Evolutionary conservation across 139 green algal genomes (phyloP).

Genomic region (Volvox reticuliferus): DNA sequence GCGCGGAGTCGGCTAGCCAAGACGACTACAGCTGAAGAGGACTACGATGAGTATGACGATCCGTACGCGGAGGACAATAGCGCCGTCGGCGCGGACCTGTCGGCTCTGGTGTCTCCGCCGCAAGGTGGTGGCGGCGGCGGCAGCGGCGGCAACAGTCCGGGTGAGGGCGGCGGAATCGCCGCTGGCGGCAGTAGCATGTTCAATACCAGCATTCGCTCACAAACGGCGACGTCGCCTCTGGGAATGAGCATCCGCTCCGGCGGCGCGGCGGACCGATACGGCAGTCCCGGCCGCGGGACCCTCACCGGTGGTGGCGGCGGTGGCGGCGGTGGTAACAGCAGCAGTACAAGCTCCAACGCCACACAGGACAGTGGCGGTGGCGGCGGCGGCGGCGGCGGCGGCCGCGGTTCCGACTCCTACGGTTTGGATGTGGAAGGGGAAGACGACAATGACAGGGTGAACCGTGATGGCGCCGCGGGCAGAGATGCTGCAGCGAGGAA

Average conservation of each 20-base stretch:
- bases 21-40: background rate
- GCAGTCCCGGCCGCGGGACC: background rate
- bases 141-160: background rate
- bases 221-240: conserved; percentile 5
- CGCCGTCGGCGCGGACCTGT: background rate
- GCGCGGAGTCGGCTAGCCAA: background rate
- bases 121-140: background rate
- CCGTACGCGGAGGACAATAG: conserved; percentile 6
- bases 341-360: background rate
- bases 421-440: conserved; percentile 2
- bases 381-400: background rate
- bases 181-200: background rate
- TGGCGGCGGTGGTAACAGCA: background rate
- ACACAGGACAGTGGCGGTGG: background rate
- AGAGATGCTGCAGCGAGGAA: too few relatives aligned
- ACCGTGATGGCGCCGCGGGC: background rate
- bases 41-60: background rate
- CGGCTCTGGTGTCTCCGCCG: too few relatives aligned
- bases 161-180: background rate
- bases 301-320: background rate
- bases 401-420: background rate
- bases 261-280: conserved; percentile 29
- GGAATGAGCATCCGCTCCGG: conserved; percentile 9
- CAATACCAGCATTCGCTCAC: conserved; percentile 29
- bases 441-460: background rate